Percentiles rank a stretch among this genome's conserved stretches.
phyloP scores from a whole-genome alignment of 2,329 filamentous ascomycete genomes.

The Orbilia ellipsospora region DNA sequence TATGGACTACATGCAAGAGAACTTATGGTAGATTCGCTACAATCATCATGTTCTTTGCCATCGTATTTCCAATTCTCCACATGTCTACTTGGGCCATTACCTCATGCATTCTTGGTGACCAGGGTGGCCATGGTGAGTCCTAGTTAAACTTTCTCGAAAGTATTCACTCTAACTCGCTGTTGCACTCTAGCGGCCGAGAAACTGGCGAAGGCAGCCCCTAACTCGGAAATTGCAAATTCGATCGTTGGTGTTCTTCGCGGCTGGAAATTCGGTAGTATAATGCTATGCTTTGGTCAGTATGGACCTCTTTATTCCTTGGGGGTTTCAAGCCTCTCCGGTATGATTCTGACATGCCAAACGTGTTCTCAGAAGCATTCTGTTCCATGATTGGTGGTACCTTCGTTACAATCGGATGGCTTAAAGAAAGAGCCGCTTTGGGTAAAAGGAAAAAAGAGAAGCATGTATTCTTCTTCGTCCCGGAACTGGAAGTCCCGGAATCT shows the following conservation, averaged over 20 bases:
- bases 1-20: constrained; percentile 6
- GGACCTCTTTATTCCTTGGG: not conserved
- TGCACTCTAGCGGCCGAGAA: not conserved
- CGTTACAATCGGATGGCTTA: constrained; percentile 6
- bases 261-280: constrained; percentile 37
- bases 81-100: constrained; percentile 33
- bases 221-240: not conserved
- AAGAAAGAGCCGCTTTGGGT: not conserved
- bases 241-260: constrained; percentile 6
- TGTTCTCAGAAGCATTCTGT: constrained; percentile 6
- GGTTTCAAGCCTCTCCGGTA: too few species aligned
- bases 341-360: too few species aligned
- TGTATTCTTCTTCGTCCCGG: constrained; percentile 13
- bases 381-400: constrained; percentile 26
- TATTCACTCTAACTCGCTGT: not conserved
- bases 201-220: not conserved
- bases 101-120: constrained; percentile 14
- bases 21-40: not conserved
- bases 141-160: not conserved
- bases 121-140: constrained; percentile 11
- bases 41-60: constrained; percentile 5
- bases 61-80: constrained; percentile 35
- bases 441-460: not conserved
- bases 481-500: not conserved
- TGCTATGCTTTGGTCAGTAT: constrained; percentile 25